Conservation (phyloP, 257 asterid species). For the Anisodus acutangulus region DNA sequence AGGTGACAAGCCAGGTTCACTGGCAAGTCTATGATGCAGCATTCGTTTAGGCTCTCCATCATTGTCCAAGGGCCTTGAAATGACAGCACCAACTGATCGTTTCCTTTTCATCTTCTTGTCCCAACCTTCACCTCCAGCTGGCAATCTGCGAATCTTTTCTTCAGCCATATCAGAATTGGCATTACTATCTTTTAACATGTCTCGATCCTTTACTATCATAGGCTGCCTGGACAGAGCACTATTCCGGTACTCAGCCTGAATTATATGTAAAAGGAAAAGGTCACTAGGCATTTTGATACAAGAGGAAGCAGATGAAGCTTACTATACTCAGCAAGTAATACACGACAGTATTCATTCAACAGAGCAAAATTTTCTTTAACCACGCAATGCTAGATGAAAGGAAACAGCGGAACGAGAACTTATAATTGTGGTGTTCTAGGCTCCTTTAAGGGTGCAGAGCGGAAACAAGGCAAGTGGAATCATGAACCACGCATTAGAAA, state of each 20-base stretch:
- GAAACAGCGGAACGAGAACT: neutral
- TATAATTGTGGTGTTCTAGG: neutral
- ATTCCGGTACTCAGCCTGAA: conserved; percentile 80
- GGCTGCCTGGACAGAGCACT: conserved; percentile 70
- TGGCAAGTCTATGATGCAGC: conserved; percentile 64
- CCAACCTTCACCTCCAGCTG: conserved; percentile 95
- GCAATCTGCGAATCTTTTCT: conserved; percentile 81
- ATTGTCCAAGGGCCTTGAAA: conserved; percentile 69
- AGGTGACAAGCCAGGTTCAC: conserved; percentile 69
- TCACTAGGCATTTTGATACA: conserved; percentile 1
- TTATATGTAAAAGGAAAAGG: conserved; percentile 23
- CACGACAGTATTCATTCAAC: neutral
- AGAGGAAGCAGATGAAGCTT: conserved; percentile 11
- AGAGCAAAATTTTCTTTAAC: neutral
- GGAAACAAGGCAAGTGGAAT: conserved; percentile 2
- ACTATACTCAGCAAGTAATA: neutral
- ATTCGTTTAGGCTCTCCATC: conserved; percentile 74
- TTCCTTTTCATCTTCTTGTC: conserved; percentile 95
- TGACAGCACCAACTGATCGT: conserved; percentile 87
- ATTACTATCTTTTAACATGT: conserved; percentile 60
- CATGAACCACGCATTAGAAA: conserved; percentile 24
- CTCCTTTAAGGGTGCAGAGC: conserved; percentile 6
- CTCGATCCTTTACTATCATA: conserved; percentile 70
- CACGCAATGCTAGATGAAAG: neutral
- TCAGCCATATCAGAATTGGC: conserved; percentile 67